Evolutionary conservation across 2,329 filamentous ascomycete species (phyloP).

Genomic region (Aspergillus aculeatus): DNA sequence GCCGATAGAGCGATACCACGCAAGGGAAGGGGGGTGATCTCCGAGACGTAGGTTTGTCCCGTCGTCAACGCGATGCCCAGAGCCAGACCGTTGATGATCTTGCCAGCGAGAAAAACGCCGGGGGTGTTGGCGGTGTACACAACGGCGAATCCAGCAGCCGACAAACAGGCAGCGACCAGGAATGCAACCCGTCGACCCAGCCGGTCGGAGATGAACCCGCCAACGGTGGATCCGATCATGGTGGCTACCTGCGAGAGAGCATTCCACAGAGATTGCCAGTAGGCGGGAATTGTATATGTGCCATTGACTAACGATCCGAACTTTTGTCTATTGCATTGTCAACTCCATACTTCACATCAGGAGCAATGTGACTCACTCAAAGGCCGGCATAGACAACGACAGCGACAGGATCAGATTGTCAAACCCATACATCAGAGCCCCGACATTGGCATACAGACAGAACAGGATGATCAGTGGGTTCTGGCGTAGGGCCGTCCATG

Average conservation of each 20-base stretch:
- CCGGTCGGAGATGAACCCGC: background rate
- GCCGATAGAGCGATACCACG: conserved; percentile 1
- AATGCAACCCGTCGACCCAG: background rate
- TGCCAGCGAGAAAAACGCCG: background rate
- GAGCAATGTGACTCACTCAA: background rate
- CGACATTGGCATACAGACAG: conserved; percentile 4
- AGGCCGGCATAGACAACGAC: conserved; percentile 2
- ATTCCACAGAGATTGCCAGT: conserved; percentile 8
- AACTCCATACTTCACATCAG: background rate
- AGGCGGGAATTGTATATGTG: background rate
- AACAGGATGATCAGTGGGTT: background rate
- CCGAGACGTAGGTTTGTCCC: background rate
- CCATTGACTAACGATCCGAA: background rate
- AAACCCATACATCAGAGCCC: conserved; percentile 6
- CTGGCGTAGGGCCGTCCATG: background rate
- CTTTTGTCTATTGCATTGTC: background rate
- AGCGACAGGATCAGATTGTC: conserved; percentile 3
- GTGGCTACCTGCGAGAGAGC: conserved; percentile 1
- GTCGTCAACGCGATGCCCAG: background rate
- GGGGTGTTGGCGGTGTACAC: conserved; percentile 1
- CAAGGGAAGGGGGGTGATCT: background rate
- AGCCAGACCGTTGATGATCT: conserved; percentile 2
- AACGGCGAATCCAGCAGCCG: background rate
- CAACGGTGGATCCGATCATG: background rate
- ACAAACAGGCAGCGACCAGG: background rate